Percentiles rank a stretch among this genome's conserved stretches.
phyloP scores from a whole-genome alignment of 169 alveolate genomes.

The Babesia sp. region DNA sequence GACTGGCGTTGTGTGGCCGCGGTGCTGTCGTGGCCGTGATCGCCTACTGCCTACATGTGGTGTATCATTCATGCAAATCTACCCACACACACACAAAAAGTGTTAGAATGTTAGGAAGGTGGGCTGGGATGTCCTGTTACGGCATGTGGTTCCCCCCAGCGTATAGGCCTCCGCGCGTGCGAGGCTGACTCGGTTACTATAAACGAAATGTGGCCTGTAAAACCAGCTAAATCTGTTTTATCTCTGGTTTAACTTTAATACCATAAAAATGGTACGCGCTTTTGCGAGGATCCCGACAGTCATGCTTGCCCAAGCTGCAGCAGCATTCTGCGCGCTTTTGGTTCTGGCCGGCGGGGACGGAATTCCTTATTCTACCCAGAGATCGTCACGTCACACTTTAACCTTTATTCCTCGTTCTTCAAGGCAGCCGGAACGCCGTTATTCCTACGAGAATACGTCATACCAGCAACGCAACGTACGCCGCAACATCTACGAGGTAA shows the following conservation, averaged over 20 bases:
- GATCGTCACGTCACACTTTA: background rate
- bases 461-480: slow-evolving; percentile 52
- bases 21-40: background rate
- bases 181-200: too few relatives aligned
- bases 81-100: background rate
- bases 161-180: too few relatives aligned
- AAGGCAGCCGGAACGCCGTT: slow-evolving; percentile 61
- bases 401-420: slow-evolving; percentile 50
- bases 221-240: too few relatives aligned
- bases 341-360: slow-evolving; percentile 7
- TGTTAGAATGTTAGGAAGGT: too few relatives aligned
- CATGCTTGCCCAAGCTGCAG: too few relatives aligned
- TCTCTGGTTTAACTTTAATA: too few relatives aligned
- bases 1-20: too few relatives aligned
- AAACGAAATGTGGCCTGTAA: too few relatives aligned
- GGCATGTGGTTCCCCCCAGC: too few relatives aligned
- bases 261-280: too few relatives aligned
- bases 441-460: slow-evolving; percentile 51
- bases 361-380: background rate
- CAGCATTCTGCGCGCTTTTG: background rate
- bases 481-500: slow-evolving; percentile 49
- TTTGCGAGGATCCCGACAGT: too few relatives aligned
- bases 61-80: background rate
- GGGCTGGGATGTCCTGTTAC: too few relatives aligned
- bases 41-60: background rate